Evolutionary conservation across 306 rosid species (phyloP).

Genomic region (Luffa aegyptiaca): DNA sequence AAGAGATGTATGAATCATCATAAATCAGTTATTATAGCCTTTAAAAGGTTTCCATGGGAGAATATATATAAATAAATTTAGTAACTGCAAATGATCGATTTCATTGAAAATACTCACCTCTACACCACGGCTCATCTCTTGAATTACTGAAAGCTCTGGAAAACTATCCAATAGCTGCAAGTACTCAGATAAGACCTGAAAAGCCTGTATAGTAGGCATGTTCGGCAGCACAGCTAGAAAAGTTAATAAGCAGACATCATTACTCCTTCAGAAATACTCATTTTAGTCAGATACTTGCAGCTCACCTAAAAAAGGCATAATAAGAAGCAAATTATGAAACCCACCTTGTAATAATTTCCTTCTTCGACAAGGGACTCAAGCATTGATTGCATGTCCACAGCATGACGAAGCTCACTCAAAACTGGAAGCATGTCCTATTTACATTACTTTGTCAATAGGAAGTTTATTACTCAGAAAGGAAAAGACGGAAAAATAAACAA

Average conservation of each 20-base stretch:
- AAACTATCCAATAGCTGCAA: slow-evolving; percentile 84
- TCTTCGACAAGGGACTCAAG: slow-evolving; percentile 85
- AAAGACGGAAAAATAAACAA: not conserved
- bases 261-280: not conserved
- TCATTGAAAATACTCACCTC: slow-evolving; percentile 51
- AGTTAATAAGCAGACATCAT: slow-evolving; percentile 3
- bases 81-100: not conserved
- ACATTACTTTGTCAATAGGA: slow-evolving; percentile 11
- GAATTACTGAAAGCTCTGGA: slow-evolving; percentile 81
- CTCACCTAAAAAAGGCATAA: slow-evolving; percentile 13
- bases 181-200: slow-evolving; percentile 93
- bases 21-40: not conserved
- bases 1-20: not conserved
- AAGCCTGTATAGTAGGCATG: slow-evolving; percentile 58
- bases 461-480: slow-evolving; percentile 14
- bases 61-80: not conserved
- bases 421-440: slow-evolving; percentile 80
- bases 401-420: slow-evolving; percentile 73
- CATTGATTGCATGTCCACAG: slow-evolving; percentile 67
- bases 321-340: slow-evolving; percentile 17
- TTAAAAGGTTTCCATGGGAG: slow-evolving; percentile 8
- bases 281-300: not conserved
- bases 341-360: slow-evolving; percentile 91
- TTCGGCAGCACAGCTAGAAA: slow-evolving; percentile 9
- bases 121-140: slow-evolving; percentile 87